phyloP scores from a whole-genome alignment of 2,329 filamentous ascomycete genomes.

The Penicillium brevicompactum region DNA sequence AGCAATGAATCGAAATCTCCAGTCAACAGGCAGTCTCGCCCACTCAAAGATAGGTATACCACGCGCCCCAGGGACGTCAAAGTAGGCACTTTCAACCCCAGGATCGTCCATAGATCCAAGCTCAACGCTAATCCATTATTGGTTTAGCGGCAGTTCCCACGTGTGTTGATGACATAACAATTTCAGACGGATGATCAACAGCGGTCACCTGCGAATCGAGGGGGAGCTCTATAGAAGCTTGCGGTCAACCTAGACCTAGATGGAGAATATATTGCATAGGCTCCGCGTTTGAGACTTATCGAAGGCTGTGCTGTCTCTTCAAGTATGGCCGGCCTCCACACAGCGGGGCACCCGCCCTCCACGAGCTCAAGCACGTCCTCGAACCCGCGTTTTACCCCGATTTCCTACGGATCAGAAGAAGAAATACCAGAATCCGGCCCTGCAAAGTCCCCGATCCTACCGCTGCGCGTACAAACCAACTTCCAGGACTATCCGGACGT shows the following conservation, averaged over 20 bases:
- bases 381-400: conserved; percentile 36
- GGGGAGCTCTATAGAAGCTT: background rate
- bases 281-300: background rate
- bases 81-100: background rate
- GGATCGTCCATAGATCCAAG: background rate
- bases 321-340: conserved; percentile 28
- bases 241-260: background rate
- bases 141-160: conserved; percentile 1
- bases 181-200: conserved; percentile 1
- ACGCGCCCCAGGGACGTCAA: background rate
- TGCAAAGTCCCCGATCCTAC: conserved; percentile 19
- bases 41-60: background rate
- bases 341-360: conserved; percentile 30
- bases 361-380: conserved; percentile 28
- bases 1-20: background rate
- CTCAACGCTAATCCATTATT: conserved; percentile 1
- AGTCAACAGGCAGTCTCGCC: background rate
- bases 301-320: background rate
- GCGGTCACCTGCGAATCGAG: conserved; percentile 6
- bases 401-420: conserved; percentile 35
- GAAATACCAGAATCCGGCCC: conserved; percentile 18
- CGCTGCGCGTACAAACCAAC: conserved; percentile 39
- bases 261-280: background rate
- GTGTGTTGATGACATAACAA: conserved; percentile 5
- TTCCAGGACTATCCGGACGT: conserved; percentile 24